Base-by-base conservation (phyloP, 2,329 filamentous ascomycete species). In the Metarhizium rileyi region DNA sequence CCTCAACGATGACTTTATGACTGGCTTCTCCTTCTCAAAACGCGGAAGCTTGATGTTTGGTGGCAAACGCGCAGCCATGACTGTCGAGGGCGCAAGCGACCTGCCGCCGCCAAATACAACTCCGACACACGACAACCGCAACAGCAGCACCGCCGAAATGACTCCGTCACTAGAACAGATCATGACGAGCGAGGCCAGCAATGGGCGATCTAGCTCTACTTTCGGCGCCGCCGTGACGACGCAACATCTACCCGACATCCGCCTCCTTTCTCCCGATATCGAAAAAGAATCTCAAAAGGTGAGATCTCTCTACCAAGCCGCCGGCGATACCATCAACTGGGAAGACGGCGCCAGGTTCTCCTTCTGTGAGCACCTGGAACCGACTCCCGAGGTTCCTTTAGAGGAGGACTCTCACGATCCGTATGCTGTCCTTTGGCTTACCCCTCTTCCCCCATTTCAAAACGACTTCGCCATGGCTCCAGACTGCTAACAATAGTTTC, bases 271-370 rank as follows among this genome's bases (percentile, higher is more conserved):
- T 58, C 68, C 70, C 63, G 76, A 80, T 58, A 65, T 75, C 60
- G 77, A 81, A 70, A 76, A 75, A 69, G 78, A 81, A 70, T 81
- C 78, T 70, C 76, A 77, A 76, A 80, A 81, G 74, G 78, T 81
- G 74, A 80, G 78, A 73, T 81, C 77, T 67, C 77, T 81, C 68
- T 81, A 81, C 73, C 73, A 76, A 70, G 71, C 71, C 61, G 71
- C 71, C 61, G 73, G 72, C 68, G 76, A 77, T 62, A 66, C 64
- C 65, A 65, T 74, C 66, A 68, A 66, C 55, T 76, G 72, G 72
- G 74, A 77, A 64, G 72, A 77, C 61, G 74, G 75, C 54, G 70
- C 65, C 53, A 65, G 70, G 56, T 69, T 63, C 61, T 72, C 68
- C 62, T 72, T 71, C 57, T 69, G 67, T 63, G 75, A 73, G 60